Evolutionary conservation across 179 eudicot genomes (phyloP).

Genomic region (Vitellaria paradoxa): DNA sequence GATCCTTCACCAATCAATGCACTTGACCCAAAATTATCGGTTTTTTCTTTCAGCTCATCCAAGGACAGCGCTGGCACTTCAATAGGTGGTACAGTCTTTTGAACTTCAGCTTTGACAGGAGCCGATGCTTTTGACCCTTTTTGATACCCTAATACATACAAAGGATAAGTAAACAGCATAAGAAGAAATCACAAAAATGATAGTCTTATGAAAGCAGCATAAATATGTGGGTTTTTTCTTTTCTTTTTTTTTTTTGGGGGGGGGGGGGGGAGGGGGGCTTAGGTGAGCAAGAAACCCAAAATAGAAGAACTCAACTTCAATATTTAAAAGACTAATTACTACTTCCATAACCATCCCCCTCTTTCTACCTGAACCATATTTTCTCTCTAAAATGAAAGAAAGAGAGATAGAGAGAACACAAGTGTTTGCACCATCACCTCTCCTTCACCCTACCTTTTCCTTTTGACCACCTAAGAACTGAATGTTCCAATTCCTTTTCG

Average conservation of each 20-base stretch:
- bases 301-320: background rate
- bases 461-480: too few species aligned
- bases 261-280: too few species aligned
- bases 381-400: background rate
- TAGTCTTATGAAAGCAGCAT: constrained; percentile 3
- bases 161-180: constrained; percentile 4
- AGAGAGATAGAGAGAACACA: too few species aligned
- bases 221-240: background rate
- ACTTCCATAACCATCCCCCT: background rate
- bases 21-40: constrained; percentile 44
- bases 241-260: too few species aligned
- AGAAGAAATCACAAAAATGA: background rate
- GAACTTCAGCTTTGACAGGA: constrained; percentile 29
- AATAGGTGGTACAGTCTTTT: constrained; percentile 30
- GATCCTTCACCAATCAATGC: constrained; percentile 58
- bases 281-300: background rate
- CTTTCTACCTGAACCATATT: background rate
- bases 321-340: background rate
- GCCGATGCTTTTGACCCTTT: constrained; percentile 27
- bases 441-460: too few species aligned
- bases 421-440: too few species aligned
- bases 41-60: constrained; percentile 42
- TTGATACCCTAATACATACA: constrained; percentile 18
- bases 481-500: too few species aligned
- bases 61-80: constrained; percentile 39